These are phyloP conservation scores for Lactarius sanguifluus DNA, from an alignment of 768 basidiomycete species.

Conservation along the genomic window DNA sequence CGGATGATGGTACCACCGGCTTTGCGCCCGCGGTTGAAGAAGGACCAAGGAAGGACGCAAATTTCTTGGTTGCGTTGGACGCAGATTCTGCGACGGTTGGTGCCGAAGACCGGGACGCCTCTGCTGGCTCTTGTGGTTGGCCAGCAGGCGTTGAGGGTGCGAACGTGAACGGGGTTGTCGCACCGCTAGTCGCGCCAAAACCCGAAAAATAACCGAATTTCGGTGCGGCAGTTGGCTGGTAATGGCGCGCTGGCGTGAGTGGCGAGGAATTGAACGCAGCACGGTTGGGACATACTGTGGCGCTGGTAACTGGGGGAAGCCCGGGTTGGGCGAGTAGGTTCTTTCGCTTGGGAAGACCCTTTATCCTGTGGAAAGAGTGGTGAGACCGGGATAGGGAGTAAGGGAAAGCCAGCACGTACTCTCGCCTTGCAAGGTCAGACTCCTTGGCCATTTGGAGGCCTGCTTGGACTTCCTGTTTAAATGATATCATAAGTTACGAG, in stretches of 20 bases:
- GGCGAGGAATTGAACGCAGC: slow-evolving; percentile 4
- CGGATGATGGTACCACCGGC: slow-evolving; percentile 19
- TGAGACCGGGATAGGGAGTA: background rate
- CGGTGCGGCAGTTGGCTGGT: slow-evolving; percentile 33
- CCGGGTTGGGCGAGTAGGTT: slow-evolving; percentile 31
- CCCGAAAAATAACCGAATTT: slow-evolving; percentile 56
- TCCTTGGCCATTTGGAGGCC: slow-evolving; percentile 65
- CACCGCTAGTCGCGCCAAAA: slow-evolving; percentile 42
- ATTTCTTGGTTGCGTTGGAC: slow-evolving; percentile 28
- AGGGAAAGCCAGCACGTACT: slow-evolving; percentile 42
- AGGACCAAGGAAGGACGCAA: slow-evolving; percentile 30
- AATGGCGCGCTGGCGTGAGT: slow-evolving; percentile 18
- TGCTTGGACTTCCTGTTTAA: slow-evolving; percentile 42
- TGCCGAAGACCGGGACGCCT: slow-evolving; percentile 24
- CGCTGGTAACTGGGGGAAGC: slow-evolving; percentile 31
- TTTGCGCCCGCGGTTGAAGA: slow-evolving; percentile 15
- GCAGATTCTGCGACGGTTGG: slow-evolving; percentile 30
- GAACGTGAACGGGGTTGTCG: slow-evolving; percentile 44
- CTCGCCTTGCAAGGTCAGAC: slow-evolving; percentile 50
- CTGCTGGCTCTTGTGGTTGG: slow-evolving; percentile 30
- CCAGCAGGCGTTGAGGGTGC: slow-evolving; percentile 35
- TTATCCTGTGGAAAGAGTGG: slow-evolving; percentile 48
- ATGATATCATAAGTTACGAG: slow-evolving; percentile 9
- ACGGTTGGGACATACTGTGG: slow-evolving; percentile 34
- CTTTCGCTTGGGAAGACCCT: slow-evolving; percentile 56